Conservation (phyloP, 257 asterid species). For the Solanum ossicruentum region DNA sequence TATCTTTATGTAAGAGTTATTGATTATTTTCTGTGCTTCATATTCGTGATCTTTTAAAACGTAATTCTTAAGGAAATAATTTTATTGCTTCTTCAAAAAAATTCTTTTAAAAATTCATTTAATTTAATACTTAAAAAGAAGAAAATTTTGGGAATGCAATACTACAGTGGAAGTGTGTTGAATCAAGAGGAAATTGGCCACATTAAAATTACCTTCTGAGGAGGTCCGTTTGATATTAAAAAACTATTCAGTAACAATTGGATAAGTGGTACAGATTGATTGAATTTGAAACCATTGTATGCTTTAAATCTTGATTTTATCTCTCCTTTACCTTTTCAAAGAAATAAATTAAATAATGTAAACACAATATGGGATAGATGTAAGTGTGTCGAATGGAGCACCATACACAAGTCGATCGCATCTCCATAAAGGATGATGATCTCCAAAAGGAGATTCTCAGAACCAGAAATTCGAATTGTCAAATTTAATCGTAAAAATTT, state of each 20-base stretch:
- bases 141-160: neutral
- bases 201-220: too few species aligned
- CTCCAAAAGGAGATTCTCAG: constrained; percentile 5
- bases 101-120: neutral
- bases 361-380: constrained; percentile 3
- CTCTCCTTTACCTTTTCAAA: neutral
- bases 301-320: neutral
- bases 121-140: neutral
- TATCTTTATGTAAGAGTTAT: neutral
- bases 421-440: constrained; percentile 17
- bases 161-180: too few species aligned
- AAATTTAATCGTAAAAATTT: neutral
- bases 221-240: too few species aligned
- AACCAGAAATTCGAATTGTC: neutral
- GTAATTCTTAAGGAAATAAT: neutral
- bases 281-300: too few species aligned
- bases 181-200: too few species aligned
- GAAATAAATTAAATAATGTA: neutral
- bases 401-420: constrained; percentile 7
- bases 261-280: too few species aligned
- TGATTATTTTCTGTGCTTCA: neutral
- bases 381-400: constrained; percentile 22
- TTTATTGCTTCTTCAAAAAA: neutral
- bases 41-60: neutral
- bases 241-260: too few species aligned